These are phyloP conservation scores for Suillus placidus DNA, from an alignment of 768 basidiomycete genomes.

Conservation along the genomic window DNA sequence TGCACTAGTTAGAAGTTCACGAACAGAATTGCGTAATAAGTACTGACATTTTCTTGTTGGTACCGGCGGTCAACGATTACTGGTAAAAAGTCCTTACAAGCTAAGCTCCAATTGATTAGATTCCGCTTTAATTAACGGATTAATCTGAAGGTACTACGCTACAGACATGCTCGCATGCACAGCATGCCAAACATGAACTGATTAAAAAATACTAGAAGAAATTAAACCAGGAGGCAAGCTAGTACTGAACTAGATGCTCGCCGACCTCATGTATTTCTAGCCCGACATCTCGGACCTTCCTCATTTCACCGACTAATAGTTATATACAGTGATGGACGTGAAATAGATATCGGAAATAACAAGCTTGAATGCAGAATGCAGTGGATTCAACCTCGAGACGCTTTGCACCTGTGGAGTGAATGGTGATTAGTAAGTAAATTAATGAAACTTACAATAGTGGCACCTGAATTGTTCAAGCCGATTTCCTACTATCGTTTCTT, in stretches of 20 bases:
- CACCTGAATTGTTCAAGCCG: background rate
- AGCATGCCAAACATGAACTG: background rate
- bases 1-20: background rate
- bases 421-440: background rate
- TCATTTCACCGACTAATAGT: background rate
- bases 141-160: background rate
- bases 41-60: background rate
- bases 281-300: background rate
- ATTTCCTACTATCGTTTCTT: background rate
- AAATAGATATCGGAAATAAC: constrained; percentile 10
- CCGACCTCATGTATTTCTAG: background rate
- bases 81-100: background rate
- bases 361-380: background rate
- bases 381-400: background rate
- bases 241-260: constrained; percentile 1
- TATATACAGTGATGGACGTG: constrained; percentile 6
- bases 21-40: background rate
- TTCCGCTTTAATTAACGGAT: background rate
- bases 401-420: constrained; percentile 1
- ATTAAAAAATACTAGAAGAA: background rate
- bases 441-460: background rate
- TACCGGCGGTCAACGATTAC: background rate
- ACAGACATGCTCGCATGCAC: background rate
- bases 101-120: background rate
- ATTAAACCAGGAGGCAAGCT: constrained; percentile 6